A percentile compares a stretch with the other conserved stretches of the same genome.
Evolutionary conservation across 768 basidiomycete genomes (phyloP).

Genomic region (Pulveroboletus sp.): DNA sequence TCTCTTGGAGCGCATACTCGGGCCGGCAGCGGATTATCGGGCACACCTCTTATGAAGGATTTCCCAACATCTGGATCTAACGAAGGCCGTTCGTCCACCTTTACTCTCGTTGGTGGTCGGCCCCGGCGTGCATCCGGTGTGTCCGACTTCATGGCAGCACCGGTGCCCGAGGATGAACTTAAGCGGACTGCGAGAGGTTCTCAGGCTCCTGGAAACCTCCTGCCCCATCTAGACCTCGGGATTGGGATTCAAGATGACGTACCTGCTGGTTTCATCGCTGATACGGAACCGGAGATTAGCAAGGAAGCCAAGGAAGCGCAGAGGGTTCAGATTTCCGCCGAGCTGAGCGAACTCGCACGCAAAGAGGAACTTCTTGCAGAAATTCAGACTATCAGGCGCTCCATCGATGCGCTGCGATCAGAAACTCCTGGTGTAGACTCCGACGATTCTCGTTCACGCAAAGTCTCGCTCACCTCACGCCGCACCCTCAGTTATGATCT

Average conservation of each 20-base stretch:
- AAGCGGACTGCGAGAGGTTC: constrained; percentile 44
- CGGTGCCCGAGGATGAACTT: constrained; percentile 59
- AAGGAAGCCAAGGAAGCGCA: constrained; percentile 31
- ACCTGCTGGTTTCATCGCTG: constrained; percentile 63
- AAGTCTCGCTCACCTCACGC: constrained; percentile 61
- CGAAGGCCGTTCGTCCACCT: constrained; percentile 40
- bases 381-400: constrained; percentile 74
- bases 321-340: constrained; percentile 37
- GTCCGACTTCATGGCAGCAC: constrained; percentile 69
- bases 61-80: constrained; percentile 48
- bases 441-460: constrained; percentile 59
- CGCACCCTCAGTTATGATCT: constrained; percentile 69
- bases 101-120: constrained; percentile 51
- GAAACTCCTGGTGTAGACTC: constrained; percentile 52
- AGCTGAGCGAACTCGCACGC: constrained; percentile 52
- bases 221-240: constrained; percentile 75
- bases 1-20: constrained; percentile 56
- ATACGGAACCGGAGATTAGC: constrained; percentile 31
- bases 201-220: constrained; percentile 49
- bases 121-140: constrained; percentile 60
- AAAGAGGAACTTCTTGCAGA: constrained; percentile 72
- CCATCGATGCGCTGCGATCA: constrained; percentile 70
- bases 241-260: constrained; percentile 71
- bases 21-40: constrained; percentile 60
- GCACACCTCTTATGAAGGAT: constrained; percentile 64